Base-by-base conservation (phyloP, 768 basidiomycete genomes). In the Termitomyces sp. region DNA sequence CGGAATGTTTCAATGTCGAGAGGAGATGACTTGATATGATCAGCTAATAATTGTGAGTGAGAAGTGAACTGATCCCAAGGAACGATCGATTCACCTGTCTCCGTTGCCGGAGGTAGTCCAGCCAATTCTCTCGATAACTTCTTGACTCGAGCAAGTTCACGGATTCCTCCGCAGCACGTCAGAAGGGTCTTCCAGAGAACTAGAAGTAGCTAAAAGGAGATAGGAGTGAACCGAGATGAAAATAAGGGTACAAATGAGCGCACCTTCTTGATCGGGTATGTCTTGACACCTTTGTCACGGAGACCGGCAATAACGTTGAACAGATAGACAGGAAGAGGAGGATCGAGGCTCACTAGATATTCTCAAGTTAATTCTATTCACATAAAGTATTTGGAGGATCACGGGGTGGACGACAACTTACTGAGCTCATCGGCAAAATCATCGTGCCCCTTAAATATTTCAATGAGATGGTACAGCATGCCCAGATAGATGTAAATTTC, bases 241-340 rank as follows among this genome's bases (percentile, higher is more conserved):
- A 59, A 54, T 59, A 49, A 28, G 20, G 16, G 38, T 46, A 54
- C 43, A n/a, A n/a, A 49, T 56, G 58, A 54, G 61, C 69, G 22
- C 53, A 91, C 94, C 83, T 98, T 98, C 75, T 98, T 99, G 65
- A 97, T 90, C 0, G 97, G 97, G 72, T 97, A 99, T 6, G 92
- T 92, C 67, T 92, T 94, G 2, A 93, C 90, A 67, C 89, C 90
- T 74, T 94, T 93, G 70, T 98, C 96, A 63, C 92, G 86, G 43
- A 98, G 75, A 43, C 87, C 86, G 24, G 93, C 87, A n/a, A 98
- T 87, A 48, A 94, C 81, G 54, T 88, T 88, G 75, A 97, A 92
- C 18, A 98, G 77, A 67, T 94, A 94, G 7, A 96, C 86, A 1
- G 96, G 95, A 22, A 98, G 75, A 13, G 97, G 95, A 13, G 95